Percentiles rank a stretch among this genome's conserved stretches.
phyloP scores from a whole-genome alignment of 2,329 filamentous ascomycete genomes.

The Phaeosphaeria sp. region DNA sequence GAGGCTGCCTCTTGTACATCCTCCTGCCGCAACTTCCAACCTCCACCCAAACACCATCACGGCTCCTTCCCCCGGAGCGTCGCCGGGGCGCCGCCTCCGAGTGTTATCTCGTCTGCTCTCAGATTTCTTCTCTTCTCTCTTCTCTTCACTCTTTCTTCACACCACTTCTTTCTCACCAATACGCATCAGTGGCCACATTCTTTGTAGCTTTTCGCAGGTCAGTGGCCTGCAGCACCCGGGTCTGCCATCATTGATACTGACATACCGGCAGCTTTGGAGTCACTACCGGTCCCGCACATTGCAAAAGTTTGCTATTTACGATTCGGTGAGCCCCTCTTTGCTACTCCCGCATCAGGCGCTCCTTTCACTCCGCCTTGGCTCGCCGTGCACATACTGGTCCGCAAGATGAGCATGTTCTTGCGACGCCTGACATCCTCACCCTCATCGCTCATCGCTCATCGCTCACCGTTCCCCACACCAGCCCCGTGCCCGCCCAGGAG shows the following conservation, averaged over 20 bases:
- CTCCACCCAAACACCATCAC: conserved; percentile 20
- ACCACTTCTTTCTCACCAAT: conserved; percentile 49
- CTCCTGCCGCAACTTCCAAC: conserved; percentile 17
- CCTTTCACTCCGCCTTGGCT: conserved; percentile 12
- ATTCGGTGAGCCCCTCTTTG: conserved; percentile 40
- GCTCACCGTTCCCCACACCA: conserved; percentile 6
- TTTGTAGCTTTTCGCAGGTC: conserved; percentile 54
- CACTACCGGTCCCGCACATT: conserved; percentile 49
- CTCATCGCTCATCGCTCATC: no score
- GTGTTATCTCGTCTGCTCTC: conserved; percentile 22
- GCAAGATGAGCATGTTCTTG: background rate
- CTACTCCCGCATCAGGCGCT: conserved; percentile 6
- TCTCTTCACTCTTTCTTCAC: conserved; percentile 39
- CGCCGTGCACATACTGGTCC: conserved; percentile 4
- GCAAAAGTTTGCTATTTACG: conserved; percentile 51
- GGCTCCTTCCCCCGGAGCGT: conserved; percentile 35
- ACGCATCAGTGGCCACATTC: conserved; percentile 54
- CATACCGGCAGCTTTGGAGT: conserved; percentile 47
- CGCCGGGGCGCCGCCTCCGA: conserved; percentile 28
- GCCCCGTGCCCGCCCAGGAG: background rate
- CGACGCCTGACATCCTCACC: conserved; percentile 19
- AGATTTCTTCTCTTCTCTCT: conserved; percentile 23
- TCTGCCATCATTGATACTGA: conserved; percentile 19
- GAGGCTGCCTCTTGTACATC: conserved; percentile 26
- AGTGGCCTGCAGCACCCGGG: conserved; percentile 18